These are phyloP conservation scores for Vaucheria bursata DNA, from an alignment of 352 stramenopile genomes.

Conservation along the genomic window DNA sequence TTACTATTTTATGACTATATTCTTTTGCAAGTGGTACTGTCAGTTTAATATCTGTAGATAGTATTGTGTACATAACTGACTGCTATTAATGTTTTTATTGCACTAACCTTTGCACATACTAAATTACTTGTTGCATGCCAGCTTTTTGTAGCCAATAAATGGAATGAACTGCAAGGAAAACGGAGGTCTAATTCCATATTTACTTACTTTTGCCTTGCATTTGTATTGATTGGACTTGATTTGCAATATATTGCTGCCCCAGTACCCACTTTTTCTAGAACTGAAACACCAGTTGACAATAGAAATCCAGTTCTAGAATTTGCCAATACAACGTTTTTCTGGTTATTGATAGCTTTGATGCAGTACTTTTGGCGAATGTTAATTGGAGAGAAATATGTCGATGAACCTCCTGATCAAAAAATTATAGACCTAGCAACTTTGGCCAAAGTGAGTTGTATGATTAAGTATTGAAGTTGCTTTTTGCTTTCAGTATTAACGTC, in stretches of 20 bases:
- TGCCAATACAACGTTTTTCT: slow-evolving; percentile 71
- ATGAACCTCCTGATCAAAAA: slow-evolving; percentile 51
- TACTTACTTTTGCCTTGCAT: slow-evolving; percentile 68
- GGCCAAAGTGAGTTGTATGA: slow-evolving; percentile 61
- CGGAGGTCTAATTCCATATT: slow-evolving; percentile 67
- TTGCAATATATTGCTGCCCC: slow-evolving; percentile 55
- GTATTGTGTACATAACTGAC: neutral
- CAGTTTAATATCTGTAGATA: neutral
- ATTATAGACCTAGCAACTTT: slow-evolving; percentile 89
- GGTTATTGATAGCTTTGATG: slow-evolving; percentile 58
- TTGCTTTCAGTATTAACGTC: too few species aligned
- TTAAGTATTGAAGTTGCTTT: slow-evolving; percentile 50
- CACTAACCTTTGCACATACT: neutral
- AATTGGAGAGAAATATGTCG: slow-evolving; percentile 65
- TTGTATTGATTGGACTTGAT: slow-evolving; percentile 67
- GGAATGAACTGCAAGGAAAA: slow-evolving; percentile 73
- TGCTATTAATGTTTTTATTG: neutral
- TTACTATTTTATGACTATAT: neutral
- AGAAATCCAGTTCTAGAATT: slow-evolving; percentile 78
- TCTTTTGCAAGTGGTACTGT: neutral
- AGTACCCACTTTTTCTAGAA: slow-evolving; percentile 53
- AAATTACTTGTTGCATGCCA: neutral
- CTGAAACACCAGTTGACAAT: slow-evolving; percentile 39
- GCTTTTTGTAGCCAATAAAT: slow-evolving; percentile 76
- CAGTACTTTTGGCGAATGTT: slow-evolving; percentile 77